phyloP scores from a whole-genome alignment of 164 flowering plant genomes.

The Kingdonia uniflora region DNA sequence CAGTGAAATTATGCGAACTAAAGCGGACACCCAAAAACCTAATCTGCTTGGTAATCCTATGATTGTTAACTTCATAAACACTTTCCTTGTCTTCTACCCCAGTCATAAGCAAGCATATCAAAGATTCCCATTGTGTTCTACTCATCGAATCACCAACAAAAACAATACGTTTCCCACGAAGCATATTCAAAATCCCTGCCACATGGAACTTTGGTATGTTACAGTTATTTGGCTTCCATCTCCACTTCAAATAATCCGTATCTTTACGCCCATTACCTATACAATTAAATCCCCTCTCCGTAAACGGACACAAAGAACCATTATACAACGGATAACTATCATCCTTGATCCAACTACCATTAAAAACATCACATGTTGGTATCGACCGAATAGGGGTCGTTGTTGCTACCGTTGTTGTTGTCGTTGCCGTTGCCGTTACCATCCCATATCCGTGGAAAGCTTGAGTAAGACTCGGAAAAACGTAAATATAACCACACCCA shows the following conservation, averaged over 20 bases:
- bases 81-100: conserved; percentile 58
- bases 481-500: conserved; percentile 37
- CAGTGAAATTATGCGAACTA: conserved; percentile 36
- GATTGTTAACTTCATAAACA: conserved; percentile 71
- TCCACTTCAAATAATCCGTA: conserved; percentile 51
- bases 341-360: conserved; percentile 70
- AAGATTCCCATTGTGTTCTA: conserved; percentile 85
- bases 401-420: too few species aligned
- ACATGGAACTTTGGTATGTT: conserved; percentile 51
- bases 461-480: conserved; percentile 36
- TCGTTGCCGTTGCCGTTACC: not conserved
- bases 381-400: conserved; percentile 14
- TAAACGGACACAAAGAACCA: conserved; percentile 66
- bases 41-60: conserved; percentile 52
- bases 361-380: conserved; percentile 43
- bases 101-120: conserved; percentile 67
- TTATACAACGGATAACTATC: conserved; percentile 65
- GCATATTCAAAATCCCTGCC: conserved; percentile 27
- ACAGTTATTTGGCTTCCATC: conserved; percentile 86
- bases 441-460: conserved; percentile 25
- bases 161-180: conserved; percentile 61
- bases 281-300: conserved; percentile 73
- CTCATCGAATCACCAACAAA: conserved; percentile 90
- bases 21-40: conserved; percentile 51
- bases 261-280: conserved; percentile 69